Percentiles rank a stretch among this genome's conserved stretches.
Conservation (phyloP, 805 yeast genomes). For the Hanseniaspora vineae region DNA sequence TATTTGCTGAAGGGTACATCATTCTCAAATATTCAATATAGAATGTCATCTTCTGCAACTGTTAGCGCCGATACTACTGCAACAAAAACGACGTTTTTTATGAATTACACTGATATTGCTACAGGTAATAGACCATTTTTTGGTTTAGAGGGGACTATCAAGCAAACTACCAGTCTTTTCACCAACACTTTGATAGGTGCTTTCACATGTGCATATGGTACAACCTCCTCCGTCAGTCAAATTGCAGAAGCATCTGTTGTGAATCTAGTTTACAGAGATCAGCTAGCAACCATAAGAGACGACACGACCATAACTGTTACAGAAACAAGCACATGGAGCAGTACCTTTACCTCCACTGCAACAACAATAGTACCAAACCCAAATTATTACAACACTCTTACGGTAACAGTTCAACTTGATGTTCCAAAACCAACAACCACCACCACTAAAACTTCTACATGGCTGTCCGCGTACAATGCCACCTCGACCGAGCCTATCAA, state of each 20-base stretch:
- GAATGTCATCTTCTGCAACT: background rate
- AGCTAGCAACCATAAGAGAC: background rate
- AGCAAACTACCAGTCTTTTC: background rate
- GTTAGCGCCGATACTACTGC: background rate
- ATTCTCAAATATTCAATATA: background rate
- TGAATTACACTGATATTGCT: background rate
- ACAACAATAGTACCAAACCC: conserved; percentile 2
- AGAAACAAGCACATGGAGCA: conserved; percentile 5
- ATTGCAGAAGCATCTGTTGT: background rate
- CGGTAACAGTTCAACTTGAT: conserved; percentile 1
- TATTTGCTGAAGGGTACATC: background rate
- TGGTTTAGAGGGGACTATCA: background rate
- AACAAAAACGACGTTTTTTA: background rate
- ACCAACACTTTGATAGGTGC: background rate
- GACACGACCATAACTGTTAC: conserved; percentile 4
- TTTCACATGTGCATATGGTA: background rate
- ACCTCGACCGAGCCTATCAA: conserved; percentile 8
- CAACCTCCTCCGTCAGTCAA: background rate
- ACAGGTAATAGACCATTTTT: background rate
- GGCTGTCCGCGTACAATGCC: conserved; percentile 8
- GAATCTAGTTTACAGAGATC: background rate
- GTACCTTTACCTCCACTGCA: conserved; percentile 1
- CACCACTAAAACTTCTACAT: conserved; percentile 13
- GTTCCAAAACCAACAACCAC: conserved; percentile 1
- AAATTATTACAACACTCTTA: conserved; percentile 2